Conservation (phyloP, 345 rosid species). For the Hirschfeldia incana region DNA sequence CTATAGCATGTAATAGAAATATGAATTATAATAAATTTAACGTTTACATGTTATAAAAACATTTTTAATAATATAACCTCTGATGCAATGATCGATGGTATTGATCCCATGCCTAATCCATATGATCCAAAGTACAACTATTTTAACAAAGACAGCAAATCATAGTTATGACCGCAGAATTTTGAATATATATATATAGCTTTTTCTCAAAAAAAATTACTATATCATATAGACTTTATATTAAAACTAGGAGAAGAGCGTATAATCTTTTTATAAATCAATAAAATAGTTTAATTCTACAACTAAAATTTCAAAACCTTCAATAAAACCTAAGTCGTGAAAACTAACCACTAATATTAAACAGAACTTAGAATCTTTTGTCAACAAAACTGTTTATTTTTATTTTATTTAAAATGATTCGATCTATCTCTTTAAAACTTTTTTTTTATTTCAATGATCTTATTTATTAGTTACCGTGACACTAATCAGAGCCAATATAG, state of each 20-base stretch:
- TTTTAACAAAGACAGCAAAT: neutral
- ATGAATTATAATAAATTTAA: neutral
- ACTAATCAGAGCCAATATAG: conserved; percentile 35
- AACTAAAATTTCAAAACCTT: neutral
- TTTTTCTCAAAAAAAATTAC: too few species aligned
- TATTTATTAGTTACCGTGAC: conserved; percentile 26
- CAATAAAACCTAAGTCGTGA: neutral
- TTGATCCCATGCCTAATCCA: conserved; percentile 48
- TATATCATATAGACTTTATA: neutral
- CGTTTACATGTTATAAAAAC: neutral
- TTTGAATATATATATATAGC: neutral
- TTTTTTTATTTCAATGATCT: neutral
- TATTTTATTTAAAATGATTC: neutral
- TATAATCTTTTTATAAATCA: neutral
- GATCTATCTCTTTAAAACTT: neutral
- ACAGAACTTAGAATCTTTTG: neutral
- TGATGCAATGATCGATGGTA: conserved; percentile 52
- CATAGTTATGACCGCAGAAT: neutral
- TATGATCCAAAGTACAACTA: conserved; percentile 46
- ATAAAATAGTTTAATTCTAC: neutral
- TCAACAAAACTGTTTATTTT: neutral
- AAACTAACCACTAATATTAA: neutral
- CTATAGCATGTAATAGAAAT: conserved; percentile 7
- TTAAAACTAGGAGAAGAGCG: neutral
- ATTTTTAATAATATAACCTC: conserved; percentile 37